A percentile compares a stretch with the other conserved stretches of the same genome.
These are phyloP conservation scores for Aspergillus costaricaensis DNA, from an alignment of 2,329 filamentous ascomycete species.

Conservation along the genomic window DNA sequence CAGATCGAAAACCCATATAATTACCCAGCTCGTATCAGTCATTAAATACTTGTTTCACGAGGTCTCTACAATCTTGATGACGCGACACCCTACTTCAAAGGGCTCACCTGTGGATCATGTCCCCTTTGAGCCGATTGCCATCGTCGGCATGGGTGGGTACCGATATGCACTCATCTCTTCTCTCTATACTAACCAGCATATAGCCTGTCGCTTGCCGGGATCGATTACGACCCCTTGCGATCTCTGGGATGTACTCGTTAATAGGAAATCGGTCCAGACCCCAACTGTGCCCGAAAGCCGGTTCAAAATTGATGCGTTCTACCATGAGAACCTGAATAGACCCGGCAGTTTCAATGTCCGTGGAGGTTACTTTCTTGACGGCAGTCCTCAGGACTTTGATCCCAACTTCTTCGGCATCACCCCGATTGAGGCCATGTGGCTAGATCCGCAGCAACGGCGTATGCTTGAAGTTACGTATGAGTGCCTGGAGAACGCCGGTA, in stretches of 20 bases:
- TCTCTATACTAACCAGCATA: too few species aligned
- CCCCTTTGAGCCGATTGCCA: background rate
- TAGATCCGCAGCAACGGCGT: conserved; percentile 39
- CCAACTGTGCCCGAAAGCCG: conserved; percentile 23
- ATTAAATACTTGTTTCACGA: too few species aligned
- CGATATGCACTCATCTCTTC: too few species aligned
- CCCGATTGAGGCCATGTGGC: conserved; percentile 23
- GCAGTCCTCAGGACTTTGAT: background rate
- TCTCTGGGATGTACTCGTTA: conserved; percentile 25
- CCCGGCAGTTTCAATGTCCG: conserved; percentile 1
- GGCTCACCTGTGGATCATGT: background rate
- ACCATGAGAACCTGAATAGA: conserved; percentile 12
- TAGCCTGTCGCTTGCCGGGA: background rate
- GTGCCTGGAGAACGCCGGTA: conserved; percentile 34
- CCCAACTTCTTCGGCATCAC: conserved; percentile 31
- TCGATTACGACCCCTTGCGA: background rate
- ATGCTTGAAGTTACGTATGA: conserved; percentile 38
- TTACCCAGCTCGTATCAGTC: too few species aligned
- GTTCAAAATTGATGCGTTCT: conserved; percentile 26
- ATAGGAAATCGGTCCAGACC: conserved; percentile 15
- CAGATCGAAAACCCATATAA: too few species aligned
- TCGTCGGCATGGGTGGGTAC: background rate
- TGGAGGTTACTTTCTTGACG: conserved; percentile 28
- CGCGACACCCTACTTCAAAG: background rate
- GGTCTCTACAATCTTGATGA: too few species aligned